phyloP scores from a whole-genome alignment of 1,139 yeast genomes.

The Zhuliangozyma parablackwelliae region DNA sequence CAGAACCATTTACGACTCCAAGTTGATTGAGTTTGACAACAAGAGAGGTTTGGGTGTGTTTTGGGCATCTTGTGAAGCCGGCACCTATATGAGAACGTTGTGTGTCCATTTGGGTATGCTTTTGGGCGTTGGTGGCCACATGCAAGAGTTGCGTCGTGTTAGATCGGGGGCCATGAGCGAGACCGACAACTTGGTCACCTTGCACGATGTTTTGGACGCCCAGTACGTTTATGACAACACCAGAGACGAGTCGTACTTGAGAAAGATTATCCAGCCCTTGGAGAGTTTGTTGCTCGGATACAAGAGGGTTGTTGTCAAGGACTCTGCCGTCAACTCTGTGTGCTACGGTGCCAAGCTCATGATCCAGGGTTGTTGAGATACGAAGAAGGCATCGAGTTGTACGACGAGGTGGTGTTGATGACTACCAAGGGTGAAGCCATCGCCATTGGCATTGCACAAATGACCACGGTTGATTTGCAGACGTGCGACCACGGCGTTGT shows the following conservation, averaged over 20 bases:
- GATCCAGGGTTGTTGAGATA: conserved; percentile 97
- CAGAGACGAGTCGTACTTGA: conserved; percentile 90
- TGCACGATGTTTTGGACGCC: conserved; percentile 96
- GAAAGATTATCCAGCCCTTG: conserved; percentile 92
- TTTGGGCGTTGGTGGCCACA: conserved; percentile 97
- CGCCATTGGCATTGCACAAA: conserved; percentile 97
- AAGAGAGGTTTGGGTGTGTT: conserved; percentile 96
- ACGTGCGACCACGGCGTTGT: conserved; percentile 98
- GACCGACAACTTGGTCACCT: conserved; percentile 85
- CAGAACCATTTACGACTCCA: conserved; percentile 94
- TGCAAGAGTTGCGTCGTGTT: conserved; percentile 99
- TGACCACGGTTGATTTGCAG: conserved; percentile 96
- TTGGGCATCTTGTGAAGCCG: conserved; percentile 99
- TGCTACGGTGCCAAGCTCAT: conserved; percentile 98
- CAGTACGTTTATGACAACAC: conserved; percentile 97
- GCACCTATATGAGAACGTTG: conserved; percentile 98
- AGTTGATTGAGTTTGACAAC: conserved; percentile 91
- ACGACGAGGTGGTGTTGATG: conserved; percentile 96
- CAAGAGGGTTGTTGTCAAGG: conserved; percentile 96
- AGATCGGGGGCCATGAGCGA: conserved; percentile 95
- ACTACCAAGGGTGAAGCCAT: conserved; percentile 99
- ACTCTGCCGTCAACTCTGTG: conserved; percentile 95
- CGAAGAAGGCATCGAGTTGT: conserved; percentile 95
- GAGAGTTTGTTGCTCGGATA: conserved; percentile 91
- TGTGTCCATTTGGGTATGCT: conserved; percentile 99